Evolutionary conservation across 257 asterid genomes (phyloP).

Genomic region (Penstemon newberryi): DNA sequence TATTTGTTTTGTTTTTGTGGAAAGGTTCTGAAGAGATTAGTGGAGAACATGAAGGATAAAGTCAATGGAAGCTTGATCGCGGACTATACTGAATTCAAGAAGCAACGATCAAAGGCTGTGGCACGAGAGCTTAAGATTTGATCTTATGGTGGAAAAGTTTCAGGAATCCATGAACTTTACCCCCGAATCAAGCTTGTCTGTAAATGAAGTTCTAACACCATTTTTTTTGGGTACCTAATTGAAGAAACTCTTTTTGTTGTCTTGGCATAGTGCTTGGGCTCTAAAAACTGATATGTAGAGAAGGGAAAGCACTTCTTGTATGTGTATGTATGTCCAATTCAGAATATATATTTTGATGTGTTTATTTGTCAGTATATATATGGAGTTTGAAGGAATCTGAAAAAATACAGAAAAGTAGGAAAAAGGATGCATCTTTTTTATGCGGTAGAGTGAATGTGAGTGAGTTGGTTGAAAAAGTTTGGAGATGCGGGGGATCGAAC

Average conservation of each 20-base stretch:
- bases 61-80: slow-evolving; percentile 84
- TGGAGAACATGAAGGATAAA: slow-evolving; percentile 82
- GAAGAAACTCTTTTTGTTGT: background rate
- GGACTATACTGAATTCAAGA: slow-evolving; percentile 73
- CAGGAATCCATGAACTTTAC: background rate
- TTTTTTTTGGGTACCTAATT: background rate
- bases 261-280: background rate
- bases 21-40: slow-evolving; percentile 68
- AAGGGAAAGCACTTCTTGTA: too few relatives aligned
- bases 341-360: too few relatives aligned
- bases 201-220: background rate
- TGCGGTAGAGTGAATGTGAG: too few relatives aligned
- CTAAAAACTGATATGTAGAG: background rate
- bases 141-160: background rate
- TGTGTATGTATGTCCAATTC: too few relatives aligned
- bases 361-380: too few relatives aligned
- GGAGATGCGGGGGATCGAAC: slow-evolving; percentile 89
- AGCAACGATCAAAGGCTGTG: slow-evolving; percentile 54
- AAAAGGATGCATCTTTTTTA: too few relatives aligned
- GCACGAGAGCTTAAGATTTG: slow-evolving; percentile 34
- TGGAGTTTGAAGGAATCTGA: too few relatives aligned
- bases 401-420: too few relatives aligned
- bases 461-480: background rate
- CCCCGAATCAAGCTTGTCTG: background rate
- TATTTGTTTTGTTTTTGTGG: slow-evolving; percentile 1